Evolutionary conservation across 768 basidiomycete species (phyloP), one percentile per base, ranked within the genome.

Genomic region (Leucosporidium yakuticum): DNA sequence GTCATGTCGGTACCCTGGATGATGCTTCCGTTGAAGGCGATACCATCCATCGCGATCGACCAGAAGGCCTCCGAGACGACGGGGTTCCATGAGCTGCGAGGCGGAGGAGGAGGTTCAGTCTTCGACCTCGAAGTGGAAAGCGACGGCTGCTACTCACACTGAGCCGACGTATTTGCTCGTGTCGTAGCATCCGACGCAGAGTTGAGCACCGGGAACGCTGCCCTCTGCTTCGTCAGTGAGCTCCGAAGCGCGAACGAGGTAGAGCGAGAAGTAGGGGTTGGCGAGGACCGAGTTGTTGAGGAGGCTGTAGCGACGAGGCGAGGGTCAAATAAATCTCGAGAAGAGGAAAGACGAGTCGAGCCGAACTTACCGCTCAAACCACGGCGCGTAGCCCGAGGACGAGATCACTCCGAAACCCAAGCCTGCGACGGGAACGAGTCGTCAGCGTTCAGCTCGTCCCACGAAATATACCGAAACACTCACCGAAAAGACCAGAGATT

Each of bases 231-330:
- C 47, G 19, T 50, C 53, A 15, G 64, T 66, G 8, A 61, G 32
- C 62, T 73, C 74, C 21, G 59, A 63, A n/a, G 69, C 74, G 27
- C 75, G 64, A 36, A 55, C 55, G 39, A 69, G 54, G 63, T 71
- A 71, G 67, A 70, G 65, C 4, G 64, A 50, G 31, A 73, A 69
- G 48, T 65, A 68, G 17, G 60, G 67, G 56, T 74, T 67, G n/a
- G 67, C 63, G 34, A 74, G 63, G 12, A 23, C 23, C 20, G 50
- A 48, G 27, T 50, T 47, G n/a, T 57, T 55, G 55, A 72, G 72
- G 57, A 72, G 62, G 65, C 74, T 73, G 44, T 76, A 15, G 12
- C 74, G 49, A 74, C 68, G 62, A 68, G 63, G 6, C n/a, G 74
- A 71, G 5, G 68, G 69, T 44, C 39, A 44, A 15, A 8, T 44